These are phyloP conservation scores for Paraglomus brasilianum DNA, from an alignment of 192 early-diverging fungal species.

Conservation along the genomic window DNA sequence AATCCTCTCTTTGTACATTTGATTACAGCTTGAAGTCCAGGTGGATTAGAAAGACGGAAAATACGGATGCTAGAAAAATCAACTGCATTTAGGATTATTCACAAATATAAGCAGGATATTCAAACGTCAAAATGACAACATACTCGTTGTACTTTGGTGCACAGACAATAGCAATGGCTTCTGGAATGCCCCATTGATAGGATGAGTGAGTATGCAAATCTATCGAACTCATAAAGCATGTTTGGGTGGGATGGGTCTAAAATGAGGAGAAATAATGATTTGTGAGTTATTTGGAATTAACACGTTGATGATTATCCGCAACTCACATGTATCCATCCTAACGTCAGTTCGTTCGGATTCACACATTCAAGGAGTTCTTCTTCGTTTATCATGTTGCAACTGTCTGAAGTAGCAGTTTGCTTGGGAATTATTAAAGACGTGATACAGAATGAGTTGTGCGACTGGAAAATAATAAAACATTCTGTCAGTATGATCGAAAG, in stretches of 20 bases:
- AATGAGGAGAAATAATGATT: neutral
- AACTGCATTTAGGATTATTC: neutral
- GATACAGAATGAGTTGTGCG: conserved; percentile 57
- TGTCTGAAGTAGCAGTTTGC: conserved; percentile 83
- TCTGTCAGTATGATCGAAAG: neutral
- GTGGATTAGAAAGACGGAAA: conserved; percentile 84
- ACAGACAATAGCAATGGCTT: conserved; percentile 91
- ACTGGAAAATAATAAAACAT: conserved; percentile 31
- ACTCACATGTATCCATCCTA: conserved; percentile 87
- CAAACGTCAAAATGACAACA: conserved; percentile 35
- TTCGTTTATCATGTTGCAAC: conserved; percentile 79
- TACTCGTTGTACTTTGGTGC: conserved; percentile 68
- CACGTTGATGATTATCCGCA: neutral
- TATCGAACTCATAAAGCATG: conserved; percentile 91
- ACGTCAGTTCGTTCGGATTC: conserved; percentile 68
- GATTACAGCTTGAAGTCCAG: conserved; percentile 75
- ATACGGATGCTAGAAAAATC: conserved; percentile 61
- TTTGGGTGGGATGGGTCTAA: conserved; percentile 87
- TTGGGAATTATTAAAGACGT: conserved; percentile 88
- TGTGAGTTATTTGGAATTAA: conserved; percentile 12
- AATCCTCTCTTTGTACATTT: conserved; percentile 71
- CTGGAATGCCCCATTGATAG: conserved; percentile 87
- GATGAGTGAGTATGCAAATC: conserved; percentile 92
- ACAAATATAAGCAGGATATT: neutral
- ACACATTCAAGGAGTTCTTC: conserved; percentile 81